Percentiles rank a stretch among this genome's conserved stretches.
phyloP scores from a whole-genome alignment of 352 stramenopile genomes.

The Globisporangium emineosum region DNA sequence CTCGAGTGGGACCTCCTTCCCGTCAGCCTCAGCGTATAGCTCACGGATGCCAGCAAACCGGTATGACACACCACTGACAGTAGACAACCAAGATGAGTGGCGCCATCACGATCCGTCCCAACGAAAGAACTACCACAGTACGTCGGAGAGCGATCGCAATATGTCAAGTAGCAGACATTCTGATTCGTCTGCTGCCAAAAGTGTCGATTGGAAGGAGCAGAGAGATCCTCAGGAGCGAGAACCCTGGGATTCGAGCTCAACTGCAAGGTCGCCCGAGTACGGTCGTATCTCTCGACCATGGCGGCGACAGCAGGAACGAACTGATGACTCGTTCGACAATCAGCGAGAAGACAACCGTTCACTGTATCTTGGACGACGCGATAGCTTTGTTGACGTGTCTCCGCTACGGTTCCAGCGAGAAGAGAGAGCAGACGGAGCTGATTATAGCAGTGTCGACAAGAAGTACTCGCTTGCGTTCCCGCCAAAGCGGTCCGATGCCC shows the following conservation, averaged over 20 bases:
- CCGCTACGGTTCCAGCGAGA: constrained; percentile 5
- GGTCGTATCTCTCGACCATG: too few species aligned
- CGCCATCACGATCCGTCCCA: background rate
- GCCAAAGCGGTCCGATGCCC: background rate
- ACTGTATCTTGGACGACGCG: background rate
- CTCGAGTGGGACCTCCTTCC: background rate
- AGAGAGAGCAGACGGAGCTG: background rate
- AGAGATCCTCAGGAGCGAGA: background rate
- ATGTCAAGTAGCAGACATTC: background rate
- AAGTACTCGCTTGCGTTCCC: background rate
- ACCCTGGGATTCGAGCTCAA: background rate
- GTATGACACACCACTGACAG: constrained; percentile 2
- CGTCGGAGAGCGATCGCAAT: background rate
- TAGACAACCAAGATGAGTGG: constrained; percentile 8
- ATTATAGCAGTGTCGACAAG: background rate
- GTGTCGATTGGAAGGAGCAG: background rate
- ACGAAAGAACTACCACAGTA: background rate
- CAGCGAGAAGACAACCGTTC: background rate
- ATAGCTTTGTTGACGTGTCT: constrained; percentile 7
- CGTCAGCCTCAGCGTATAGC: background rate
- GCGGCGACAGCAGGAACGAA: background rate
- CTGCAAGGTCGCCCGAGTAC: background rate
- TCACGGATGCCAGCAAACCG: constrained; percentile 8
- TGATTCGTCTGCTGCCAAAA: background rate
- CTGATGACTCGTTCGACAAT: background rate